Evolutionary conservation across 805 yeast genomes (phyloP).

Genomic region (Ogataea nakhonphanomensis): DNA sequence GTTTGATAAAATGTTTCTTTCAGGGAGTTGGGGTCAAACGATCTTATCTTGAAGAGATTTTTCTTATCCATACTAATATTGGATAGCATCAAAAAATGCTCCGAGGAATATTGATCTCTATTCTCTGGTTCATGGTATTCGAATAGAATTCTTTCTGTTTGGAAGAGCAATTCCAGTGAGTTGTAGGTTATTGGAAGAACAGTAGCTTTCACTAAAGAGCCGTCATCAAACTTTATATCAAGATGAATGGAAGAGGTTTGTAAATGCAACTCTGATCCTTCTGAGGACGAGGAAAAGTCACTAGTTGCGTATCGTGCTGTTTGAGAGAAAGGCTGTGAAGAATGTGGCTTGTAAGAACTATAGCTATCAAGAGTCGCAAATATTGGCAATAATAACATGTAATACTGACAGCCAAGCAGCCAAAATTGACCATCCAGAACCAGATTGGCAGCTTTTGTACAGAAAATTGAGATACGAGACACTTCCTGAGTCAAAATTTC

Average conservation of each 20-base stretch:
- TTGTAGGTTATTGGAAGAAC: constrained; percentile 45
- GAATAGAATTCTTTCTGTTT: constrained; percentile 34
- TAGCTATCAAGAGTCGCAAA: constrained; percentile 1
- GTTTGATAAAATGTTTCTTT: constrained; percentile 27
- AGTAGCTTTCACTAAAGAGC: constrained; percentile 23
- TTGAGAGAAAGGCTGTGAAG: neutral
- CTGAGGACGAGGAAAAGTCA: neutral
- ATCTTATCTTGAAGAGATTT: constrained; percentile 13
- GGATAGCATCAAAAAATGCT: constrained; percentile 24
- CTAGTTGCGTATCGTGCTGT: neutral
- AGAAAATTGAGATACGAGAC: constrained; percentile 37
- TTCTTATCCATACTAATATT: constrained; percentile 17
- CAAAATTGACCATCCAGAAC: constrained; percentile 16
- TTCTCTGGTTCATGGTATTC: constrained; percentile 9
- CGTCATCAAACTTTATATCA: constrained; percentile 22
- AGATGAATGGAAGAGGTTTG: constrained; percentile 40
- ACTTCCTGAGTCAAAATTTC: constrained; percentile 38
- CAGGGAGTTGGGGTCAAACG: constrained; percentile 28
- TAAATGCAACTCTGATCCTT: constrained; percentile 29
- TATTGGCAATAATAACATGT: constrained; percentile 15
- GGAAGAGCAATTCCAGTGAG: constrained; percentile 32
- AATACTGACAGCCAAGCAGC: constrained; percentile 8
- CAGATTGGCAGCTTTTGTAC: constrained; percentile 40
- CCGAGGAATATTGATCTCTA: constrained; percentile 4
- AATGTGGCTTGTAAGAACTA: neutral